phyloP scores from a whole-genome alignment of 768 basidiomycete genomes.

The Rhodotorula sphaerocarpa region DNA sequence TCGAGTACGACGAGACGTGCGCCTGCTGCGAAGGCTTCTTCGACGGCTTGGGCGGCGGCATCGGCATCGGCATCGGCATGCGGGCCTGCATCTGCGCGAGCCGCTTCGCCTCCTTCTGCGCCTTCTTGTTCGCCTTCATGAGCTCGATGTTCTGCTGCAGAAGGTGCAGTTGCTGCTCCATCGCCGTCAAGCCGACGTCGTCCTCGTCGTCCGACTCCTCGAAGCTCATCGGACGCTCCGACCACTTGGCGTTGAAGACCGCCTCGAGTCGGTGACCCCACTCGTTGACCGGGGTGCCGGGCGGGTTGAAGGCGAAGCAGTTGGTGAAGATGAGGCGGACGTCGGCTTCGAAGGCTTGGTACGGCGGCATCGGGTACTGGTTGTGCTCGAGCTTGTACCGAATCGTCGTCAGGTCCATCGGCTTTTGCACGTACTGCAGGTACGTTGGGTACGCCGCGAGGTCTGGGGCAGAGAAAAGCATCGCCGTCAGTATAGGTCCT shows the following conservation, averaged over 20 bases:
- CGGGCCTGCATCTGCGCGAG: conserved; percentile 19
- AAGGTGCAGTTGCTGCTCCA: conserved; percentile 73
- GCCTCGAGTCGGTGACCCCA: conserved; percentile 77
- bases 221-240: conserved; percentile 52
- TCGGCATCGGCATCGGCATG: conserved; percentile 13
- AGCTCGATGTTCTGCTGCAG: conserved; percentile 63
- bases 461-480: conserved; percentile 51
- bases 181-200: conserved; percentile 53
- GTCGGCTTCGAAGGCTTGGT: conserved; percentile 75
- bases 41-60: conserved; percentile 2
- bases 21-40: conserved; percentile 12
- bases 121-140: conserved; percentile 58
- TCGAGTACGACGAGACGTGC: conserved; percentile 6
- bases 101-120: conserved; percentile 58
- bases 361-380: conserved; percentile 58
- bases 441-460: conserved; percentile 67
- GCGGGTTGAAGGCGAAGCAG: conserved; percentile 84
- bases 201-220: conserved; percentile 25
- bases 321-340: conserved; percentile 92
- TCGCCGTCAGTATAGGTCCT: too few relatives aligned
- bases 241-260: conserved; percentile 90
- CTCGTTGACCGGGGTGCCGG: conserved; percentile 73
- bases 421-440: conserved; percentile 77
- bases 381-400: conserved; percentile 68
- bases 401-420: conserved; percentile 92